Conservation (phyloP, 1,284 basidiomycete species). For the Erythrobasidium hasegawianum region DNA sequence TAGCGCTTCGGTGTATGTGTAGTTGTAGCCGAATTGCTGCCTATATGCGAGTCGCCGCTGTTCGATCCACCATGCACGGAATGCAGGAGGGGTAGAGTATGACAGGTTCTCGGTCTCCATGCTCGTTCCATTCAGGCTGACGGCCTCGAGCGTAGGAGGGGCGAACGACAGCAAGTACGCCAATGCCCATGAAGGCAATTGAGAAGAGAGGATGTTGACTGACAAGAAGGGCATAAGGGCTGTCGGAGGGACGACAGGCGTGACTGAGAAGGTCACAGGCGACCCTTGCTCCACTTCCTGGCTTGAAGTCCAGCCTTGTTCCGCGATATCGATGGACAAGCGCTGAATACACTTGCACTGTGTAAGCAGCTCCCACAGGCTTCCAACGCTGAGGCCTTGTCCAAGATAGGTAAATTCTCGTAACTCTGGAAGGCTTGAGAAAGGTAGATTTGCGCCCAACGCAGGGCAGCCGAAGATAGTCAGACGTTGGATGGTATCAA, state of each 20-base stretch:
- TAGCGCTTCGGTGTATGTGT: too few species aligned
- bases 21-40: not conserved
- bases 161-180: slow-evolving; percentile 12
- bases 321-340: slow-evolving; percentile 21
- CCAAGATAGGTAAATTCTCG: slow-evolving; percentile 23
- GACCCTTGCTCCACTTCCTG: too few species aligned
- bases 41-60: not conserved
- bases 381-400: not conserved
- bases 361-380: slow-evolving; percentile 8
- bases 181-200: slow-evolving; percentile 21
- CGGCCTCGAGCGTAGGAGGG: slow-evolving; percentile 5
- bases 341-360: slow-evolving; percentile 1
- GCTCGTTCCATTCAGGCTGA: slow-evolving; percentile 14
- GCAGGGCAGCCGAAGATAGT: slow-evolving; percentile 12
- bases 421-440: slow-evolving; percentile 10
- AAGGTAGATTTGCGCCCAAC: slow-evolving; percentile 10
- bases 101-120: not conserved
- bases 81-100: not conserved
- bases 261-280: too few species aligned
- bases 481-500: slow-evolving; percentile 5
- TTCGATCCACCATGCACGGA: not conserved
- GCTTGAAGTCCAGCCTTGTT: not conserved
- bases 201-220: slow-evolving; percentile 15
- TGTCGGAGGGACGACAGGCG: too few species aligned
- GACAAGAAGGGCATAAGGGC: slow-evolving; percentile 1